Percentiles rank a stretch among this genome's conserved stretches.
Evolutionary conservation across 352 stramenopile species (phyloP).

Genomic region (Phytophthora pisi): DNA sequence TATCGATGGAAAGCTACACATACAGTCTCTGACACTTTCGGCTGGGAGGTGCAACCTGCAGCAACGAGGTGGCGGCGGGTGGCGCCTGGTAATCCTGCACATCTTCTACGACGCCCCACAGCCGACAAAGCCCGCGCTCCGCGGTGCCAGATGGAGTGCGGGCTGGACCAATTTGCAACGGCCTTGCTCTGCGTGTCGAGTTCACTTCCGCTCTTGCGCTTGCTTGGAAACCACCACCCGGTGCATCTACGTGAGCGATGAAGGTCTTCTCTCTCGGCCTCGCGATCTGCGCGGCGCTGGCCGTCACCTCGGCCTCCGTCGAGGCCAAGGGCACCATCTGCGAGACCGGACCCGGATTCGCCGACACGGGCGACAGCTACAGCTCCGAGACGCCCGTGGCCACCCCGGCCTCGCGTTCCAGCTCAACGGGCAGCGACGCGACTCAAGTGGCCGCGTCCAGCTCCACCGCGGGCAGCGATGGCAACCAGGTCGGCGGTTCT

Average conservation of each 20-base stretch:
- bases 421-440: slow-evolving; percentile 5
- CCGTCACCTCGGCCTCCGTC: slow-evolving; percentile 18
- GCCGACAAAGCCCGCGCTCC: slow-evolving; percentile 17
- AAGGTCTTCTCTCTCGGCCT: slow-evolving; percentile 32
- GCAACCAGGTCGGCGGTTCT: slow-evolving; percentile 7
- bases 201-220: slow-evolving; percentile 32
- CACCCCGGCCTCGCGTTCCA: slow-evolving; percentile 7
- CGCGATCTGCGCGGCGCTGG: slow-evolving; percentile 31
- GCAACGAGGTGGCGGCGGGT: slow-evolving; percentile 14
- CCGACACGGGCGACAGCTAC: slow-evolving; percentile 25
- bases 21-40: slow-evolving; percentile 17
- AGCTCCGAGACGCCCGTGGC: slow-evolving; percentile 10
- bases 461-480: slow-evolving; percentile 2
- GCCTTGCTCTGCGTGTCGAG: not conserved
- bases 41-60: slow-evolving; percentile 3
- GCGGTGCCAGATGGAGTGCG: slow-evolving; percentile 16
- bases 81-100: slow-evolving; percentile 27
- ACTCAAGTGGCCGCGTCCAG: not conserved
- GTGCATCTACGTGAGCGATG: slow-evolving; percentile 16
- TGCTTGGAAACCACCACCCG: not conserved
- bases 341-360: slow-evolving; percentile 20
- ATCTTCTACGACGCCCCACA: slow-evolving; percentile 35
- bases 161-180: slow-evolving; percentile 21
- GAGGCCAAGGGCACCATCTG: slow-evolving; percentile 29
- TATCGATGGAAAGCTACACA: not conserved